Evolutionary conservation across 495 filamentous ascomycete genomes (phyloP).

Genomic region (Tuber borchii): DNA sequence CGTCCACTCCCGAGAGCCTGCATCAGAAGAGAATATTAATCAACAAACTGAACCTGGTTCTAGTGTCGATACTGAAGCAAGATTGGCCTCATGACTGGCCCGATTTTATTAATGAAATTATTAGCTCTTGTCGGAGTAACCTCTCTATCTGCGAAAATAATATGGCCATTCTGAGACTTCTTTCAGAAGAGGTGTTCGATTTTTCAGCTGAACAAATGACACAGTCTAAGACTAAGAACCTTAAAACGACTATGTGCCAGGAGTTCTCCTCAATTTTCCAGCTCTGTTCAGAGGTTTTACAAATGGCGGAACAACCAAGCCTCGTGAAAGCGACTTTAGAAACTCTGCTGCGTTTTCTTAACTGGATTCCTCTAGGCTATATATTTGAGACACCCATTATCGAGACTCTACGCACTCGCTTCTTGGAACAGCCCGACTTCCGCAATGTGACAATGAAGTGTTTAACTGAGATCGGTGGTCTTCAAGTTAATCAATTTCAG

Average conservation of each 20-base stretch:
- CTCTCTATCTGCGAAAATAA: constrained; percentile 99
- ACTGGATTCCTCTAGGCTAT: constrained; percentile 97
- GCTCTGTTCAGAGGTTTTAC: constrained; percentile 87
- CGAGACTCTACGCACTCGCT: constrained; percentile 82
- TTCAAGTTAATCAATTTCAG: constrained; percentile 69
- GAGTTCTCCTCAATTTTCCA: constrained; percentile 98
- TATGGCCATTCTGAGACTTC: constrained; percentile 91
- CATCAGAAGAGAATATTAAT: constrained; percentile 74
- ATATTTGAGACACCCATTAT: constrained; percentile 98
- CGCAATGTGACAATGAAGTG: constrained; percentile 95
- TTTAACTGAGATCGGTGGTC: constrained; percentile 89
- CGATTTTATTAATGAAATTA: constrained; percentile 99
- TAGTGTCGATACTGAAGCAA: constrained; percentile 96
- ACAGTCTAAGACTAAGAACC: constrained; percentile 83
- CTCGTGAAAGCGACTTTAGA: constrained; percentile 90
- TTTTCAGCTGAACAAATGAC: constrained; percentile 99
- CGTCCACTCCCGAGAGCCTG: constrained; percentile 76
- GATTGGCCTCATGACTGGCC: constrained; percentile 99
- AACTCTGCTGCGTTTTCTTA: constrained; percentile 89
- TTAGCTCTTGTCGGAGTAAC: constrained; percentile 86
- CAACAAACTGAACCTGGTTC: constrained; percentile 95
- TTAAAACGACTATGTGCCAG: constrained; percentile 96
- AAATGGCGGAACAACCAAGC: constrained; percentile 76
- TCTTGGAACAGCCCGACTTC: constrained; percentile 85
- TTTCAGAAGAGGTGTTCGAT: constrained; percentile 98